These are phyloP conservation scores for Lanmaoa pseudosensibilis DNA, from an alignment of 768 basidiomycete genomes.

Conservation along the genomic window DNA sequence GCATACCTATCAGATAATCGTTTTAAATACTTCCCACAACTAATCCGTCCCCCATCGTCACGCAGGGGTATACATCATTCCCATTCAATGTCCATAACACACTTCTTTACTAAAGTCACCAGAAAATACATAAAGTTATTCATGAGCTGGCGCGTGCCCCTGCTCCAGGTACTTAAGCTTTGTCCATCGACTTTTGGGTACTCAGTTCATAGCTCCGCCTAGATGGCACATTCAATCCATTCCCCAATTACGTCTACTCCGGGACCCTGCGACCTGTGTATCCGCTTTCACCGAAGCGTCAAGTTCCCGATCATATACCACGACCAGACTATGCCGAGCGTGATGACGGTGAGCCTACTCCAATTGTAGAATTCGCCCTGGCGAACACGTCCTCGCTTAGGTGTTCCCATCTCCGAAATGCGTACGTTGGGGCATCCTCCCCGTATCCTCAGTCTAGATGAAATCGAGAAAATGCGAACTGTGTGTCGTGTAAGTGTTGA, in stretches of 20 bases:
- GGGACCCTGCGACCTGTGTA: slow-evolving; percentile 81
- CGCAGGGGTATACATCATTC: slow-evolving; percentile 27
- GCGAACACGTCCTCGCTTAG: slow-evolving; percentile 36
- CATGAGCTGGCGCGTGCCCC: slow-evolving; percentile 58
- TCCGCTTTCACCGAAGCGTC: slow-evolving; percentile 78
- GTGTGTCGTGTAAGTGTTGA: slow-evolving; percentile 71
- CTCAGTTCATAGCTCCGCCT: not conserved
- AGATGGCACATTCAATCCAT: slow-evolving; percentile 83
- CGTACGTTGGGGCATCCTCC: slow-evolving; percentile 60
- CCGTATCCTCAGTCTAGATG: slow-evolving; percentile 63
- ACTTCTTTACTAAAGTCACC: slow-evolving; percentile 1
- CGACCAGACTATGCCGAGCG: slow-evolving; percentile 80
- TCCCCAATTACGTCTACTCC: slow-evolving; percentile 74
- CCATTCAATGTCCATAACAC: too few species aligned
- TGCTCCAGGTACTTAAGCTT: slow-evolving; percentile 12
- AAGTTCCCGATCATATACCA: slow-evolving; percentile 79
- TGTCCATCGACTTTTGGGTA: not conserved
- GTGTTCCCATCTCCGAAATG: slow-evolving; percentile 59
- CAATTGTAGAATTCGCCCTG: not conserved
- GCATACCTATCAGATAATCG: slow-evolving; percentile 38
- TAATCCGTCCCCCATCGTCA: not conserved
- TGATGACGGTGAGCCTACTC: slow-evolving; percentile 52
- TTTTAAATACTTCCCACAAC: not conserved
- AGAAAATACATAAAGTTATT: slow-evolving; percentile 84
- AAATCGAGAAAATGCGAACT: slow-evolving; percentile 86